Evolutionary conservation across 1,139 yeast genomes (phyloP).

Genomic region (Saccharomyces hybrid): DNA sequence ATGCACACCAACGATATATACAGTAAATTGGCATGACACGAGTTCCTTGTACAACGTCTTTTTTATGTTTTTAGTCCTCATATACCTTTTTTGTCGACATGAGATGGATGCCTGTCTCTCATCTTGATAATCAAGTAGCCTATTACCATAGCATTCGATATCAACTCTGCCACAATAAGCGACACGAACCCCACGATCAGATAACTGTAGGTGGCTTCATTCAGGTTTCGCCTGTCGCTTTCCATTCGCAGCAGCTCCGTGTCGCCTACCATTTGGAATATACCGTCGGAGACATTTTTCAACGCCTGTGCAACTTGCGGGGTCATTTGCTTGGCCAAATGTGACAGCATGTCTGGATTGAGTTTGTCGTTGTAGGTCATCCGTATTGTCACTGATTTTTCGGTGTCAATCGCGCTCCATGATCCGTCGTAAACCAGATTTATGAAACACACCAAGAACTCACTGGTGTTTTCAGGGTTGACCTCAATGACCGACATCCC

Average conservation of each 20-base stretch:
- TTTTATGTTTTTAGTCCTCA: not conserved
- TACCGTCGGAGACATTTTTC: not conserved
- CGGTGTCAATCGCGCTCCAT: slow-evolving; percentile 21
- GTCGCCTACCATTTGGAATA: not conserved
- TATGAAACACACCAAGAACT: slow-evolving; percentile 15
- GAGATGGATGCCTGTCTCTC: not conserved
- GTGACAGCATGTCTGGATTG: slow-evolving; percentile 1
- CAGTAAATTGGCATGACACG: too few relatives aligned
- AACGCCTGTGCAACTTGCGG: slow-evolving; percentile 4
- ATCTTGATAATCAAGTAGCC: not conserved
- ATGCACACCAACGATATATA: too few relatives aligned
- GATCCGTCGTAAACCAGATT: slow-evolving; percentile 23
- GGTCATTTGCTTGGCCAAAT: slow-evolving; percentile 4
- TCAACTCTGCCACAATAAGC: slow-evolving; percentile 6
- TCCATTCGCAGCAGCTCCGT: slow-evolving; percentile 8
- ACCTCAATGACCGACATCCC: slow-evolving; percentile 14
- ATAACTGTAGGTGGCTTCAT: slow-evolving; percentile 14
- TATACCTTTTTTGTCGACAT: not conserved
- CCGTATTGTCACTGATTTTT: slow-evolving; percentile 13
- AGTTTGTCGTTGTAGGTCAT: slow-evolving; percentile 1
- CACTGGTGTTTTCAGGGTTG: slow-evolving; percentile 6
- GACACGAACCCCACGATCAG: slow-evolving; percentile 9
- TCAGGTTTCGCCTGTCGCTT: slow-evolving; percentile 10
- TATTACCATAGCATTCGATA: slow-evolving; percentile 4
- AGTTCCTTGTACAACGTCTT: too few relatives aligned